These are phyloP conservation scores for Planoprotostelium fungivorum DNA, from an alignment of 78 protist genomes.

Conservation along the genomic window DNA sequence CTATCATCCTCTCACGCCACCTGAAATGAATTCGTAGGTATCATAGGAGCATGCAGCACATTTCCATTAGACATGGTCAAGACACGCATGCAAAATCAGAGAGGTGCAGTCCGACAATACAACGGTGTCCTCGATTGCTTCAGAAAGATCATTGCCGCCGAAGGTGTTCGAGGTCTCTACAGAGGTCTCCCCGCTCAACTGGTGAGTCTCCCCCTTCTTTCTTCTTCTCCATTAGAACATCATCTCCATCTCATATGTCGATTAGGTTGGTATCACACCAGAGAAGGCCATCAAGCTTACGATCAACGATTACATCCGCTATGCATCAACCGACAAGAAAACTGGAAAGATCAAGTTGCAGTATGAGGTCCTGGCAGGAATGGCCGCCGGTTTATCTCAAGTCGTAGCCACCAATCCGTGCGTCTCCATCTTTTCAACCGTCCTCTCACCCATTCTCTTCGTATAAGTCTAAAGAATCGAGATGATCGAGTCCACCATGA, in stretches of 20 bases:
- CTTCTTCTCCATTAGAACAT: constrained; percentile 8
- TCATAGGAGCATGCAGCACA: constrained; percentile 49
- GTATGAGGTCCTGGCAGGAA: constrained; percentile 67
- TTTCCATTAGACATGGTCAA: constrained; percentile 75
- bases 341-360: constrained; percentile 13
- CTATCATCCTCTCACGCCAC: not conserved
- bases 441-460: not conserved
- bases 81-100: constrained; percentile 72
- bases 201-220: not conserved
- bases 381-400: constrained; percentile 68
- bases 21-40: constrained; percentile 40
- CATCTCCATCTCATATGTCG: constrained; percentile 1
- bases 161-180: constrained; percentile 40
- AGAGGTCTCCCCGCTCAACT: constrained; percentile 39
- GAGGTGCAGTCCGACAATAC: constrained; percentile 33
- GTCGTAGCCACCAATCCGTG: constrained; percentile 75
- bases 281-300: constrained; percentile 78
- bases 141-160: constrained; percentile 31
- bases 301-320: constrained; percentile 62
- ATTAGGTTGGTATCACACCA: constrained; percentile 70
- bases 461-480: too few species aligned
- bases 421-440: not conserved
- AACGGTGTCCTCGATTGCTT: constrained; percentile 45
- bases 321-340: not conserved
- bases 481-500: too few species aligned